Conservation (phyloP, 805 yeast species). For the Wickerhamiella occidentalis region DNA sequence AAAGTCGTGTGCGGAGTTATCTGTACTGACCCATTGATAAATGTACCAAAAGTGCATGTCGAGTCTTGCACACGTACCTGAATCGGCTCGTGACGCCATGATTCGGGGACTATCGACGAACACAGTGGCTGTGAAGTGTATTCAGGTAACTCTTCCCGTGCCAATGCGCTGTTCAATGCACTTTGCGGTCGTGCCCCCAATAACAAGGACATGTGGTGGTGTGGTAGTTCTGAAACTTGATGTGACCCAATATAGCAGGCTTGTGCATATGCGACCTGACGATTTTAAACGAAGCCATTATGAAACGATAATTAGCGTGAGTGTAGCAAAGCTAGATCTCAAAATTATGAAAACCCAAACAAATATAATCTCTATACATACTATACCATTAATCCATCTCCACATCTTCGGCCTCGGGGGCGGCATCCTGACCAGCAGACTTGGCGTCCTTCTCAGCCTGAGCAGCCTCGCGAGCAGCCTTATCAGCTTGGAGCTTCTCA, state of each 20-base stretch:
- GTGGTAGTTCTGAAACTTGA: neutral
- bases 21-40: constrained; percentile 1
- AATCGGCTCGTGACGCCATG: constrained; percentile 1
- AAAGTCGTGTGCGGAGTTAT: neutral
- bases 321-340: too few species aligned
- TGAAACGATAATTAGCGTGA: too few species aligned
- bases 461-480: constrained; percentile 42
- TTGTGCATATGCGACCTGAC: neutral
- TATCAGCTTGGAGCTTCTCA: constrained; percentile 68
- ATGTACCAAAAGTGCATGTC: neutral
- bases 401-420: constrained; percentile 22
- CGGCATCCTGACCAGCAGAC: constrained; percentile 26
- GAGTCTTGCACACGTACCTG: neutral
- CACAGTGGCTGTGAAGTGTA: neutral
- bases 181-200: neutral
- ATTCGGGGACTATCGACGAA: neutral
- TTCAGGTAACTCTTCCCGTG: neutral
- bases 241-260: neutral
- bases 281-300: neutral
- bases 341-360: too few species aligned
- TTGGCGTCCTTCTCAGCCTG: constrained; percentile 29
- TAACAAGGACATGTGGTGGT: constrained; percentile 1
- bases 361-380: neutral
- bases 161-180: neutral
- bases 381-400: constrained; percentile 17